Evolutionary conservation across 805 yeast species (phyloP).

Genomic region (Lipomyces lipofer): DNA sequence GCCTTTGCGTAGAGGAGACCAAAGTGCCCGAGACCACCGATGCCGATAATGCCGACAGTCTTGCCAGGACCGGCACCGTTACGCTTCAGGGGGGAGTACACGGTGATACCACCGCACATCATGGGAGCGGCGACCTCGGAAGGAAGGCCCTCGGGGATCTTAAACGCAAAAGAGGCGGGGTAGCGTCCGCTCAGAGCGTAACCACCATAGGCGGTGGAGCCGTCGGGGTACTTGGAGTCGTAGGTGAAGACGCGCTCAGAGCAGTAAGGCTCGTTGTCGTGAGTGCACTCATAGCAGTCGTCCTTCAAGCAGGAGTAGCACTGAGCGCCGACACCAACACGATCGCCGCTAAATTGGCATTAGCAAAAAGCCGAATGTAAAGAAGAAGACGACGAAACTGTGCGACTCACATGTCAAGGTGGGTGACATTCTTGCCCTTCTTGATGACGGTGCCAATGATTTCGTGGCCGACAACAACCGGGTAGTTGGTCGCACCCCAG

Average conservation of each 20-base stretch:
- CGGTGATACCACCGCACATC: slow-evolving; percentile 77
- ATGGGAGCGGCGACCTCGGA: slow-evolving; percentile 66
- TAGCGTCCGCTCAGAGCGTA: slow-evolving; percentile 62
- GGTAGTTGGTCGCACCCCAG: slow-evolving; percentile 48
- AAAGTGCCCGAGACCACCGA: slow-evolving; percentile 70
- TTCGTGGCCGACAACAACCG: slow-evolving; percentile 54
- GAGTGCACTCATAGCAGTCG: slow-evolving; percentile 59
- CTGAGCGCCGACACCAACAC: slow-evolving; percentile 82
- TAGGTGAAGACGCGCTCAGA: slow-evolving; percentile 52
- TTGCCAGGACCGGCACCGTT: slow-evolving; percentile 52
- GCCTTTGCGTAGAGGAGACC: slow-evolving; percentile 62
- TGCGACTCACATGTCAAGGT: slow-evolving; percentile 43
- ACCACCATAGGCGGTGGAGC: slow-evolving; percentile 50
- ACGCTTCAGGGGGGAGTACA: slow-evolving; percentile 60
- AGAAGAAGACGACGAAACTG: background rate
- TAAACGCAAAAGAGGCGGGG: slow-evolving; percentile 62
- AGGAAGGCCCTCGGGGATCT: slow-evolving; percentile 57
- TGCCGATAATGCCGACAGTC: slow-evolving; percentile 60
- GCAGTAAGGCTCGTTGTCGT: slow-evolving; percentile 61
- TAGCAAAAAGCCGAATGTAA: no score
- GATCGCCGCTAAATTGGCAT: slow-evolving; percentile 56
- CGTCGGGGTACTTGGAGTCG: slow-evolving; percentile 36
- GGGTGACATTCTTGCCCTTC: slow-evolving; percentile 58
- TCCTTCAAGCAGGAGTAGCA: slow-evolving; percentile 52
- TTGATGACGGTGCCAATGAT: slow-evolving; percentile 39